Base-by-base conservation (phyloP, 129 eudicot species). In the Chrysanthemum makinoi region DNA sequence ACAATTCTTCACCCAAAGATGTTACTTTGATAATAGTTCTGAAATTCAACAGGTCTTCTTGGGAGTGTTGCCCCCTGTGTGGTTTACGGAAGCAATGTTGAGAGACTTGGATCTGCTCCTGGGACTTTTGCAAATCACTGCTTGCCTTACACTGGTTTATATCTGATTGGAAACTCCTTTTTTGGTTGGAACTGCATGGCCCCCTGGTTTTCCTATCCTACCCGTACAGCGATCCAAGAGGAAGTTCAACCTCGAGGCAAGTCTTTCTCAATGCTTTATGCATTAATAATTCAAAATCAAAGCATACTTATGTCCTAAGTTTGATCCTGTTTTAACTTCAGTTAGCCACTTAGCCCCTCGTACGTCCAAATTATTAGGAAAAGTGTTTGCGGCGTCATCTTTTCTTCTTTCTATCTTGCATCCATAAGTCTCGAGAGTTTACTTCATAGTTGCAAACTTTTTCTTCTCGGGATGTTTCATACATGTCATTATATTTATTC, bases 21-120 rank as follows among this genome's bases (percentile, higher is more conserved):
- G 39, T 33, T 33, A 33, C 24, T 52, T 47, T 73, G 62, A 12
- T 68, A n/a, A 10, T 69, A 33, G 18, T 68, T 13, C 7, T 65
- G 46, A 46, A 33, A 13, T 69, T 72, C 51, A 19, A 49, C 85
- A 94, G 98, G 98, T 80, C 82, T 94, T 58, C 87, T 94, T 70
- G 98, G 98, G 65, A 78, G 81, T 79, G 82, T 94, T 68, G 98
- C 98, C 24, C 98, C 98, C 19, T 94, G 98, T 82, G 96, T 94
- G 74, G 88, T 94, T 15, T 87, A 87, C 66, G 98, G 96, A 82
- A 79, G 84, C 82, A 94, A 83, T 75, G 96, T 66, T 2, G 98
- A 94, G 72, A 86, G 98, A 65, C 90, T 94, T 80, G 98, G 92
- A 54, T 85, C 90, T 16, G 76, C 87, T 10, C 90, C 98, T 24